Evolutionary conservation across 257 asterid species (phyloP).

Genomic region (Nicotiana attenuata): DNA sequence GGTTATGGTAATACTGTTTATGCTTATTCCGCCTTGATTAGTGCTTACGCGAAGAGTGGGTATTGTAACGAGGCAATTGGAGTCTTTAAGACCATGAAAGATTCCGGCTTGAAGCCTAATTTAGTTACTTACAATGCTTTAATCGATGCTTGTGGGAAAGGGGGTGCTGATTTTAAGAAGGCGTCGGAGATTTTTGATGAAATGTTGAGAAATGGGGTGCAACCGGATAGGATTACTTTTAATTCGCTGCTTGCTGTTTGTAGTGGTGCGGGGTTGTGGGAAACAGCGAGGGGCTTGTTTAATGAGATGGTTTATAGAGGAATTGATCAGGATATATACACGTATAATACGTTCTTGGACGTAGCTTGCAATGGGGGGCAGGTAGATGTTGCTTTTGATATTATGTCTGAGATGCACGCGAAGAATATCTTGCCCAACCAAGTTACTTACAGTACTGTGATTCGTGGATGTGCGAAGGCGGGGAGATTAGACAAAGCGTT

Average conservation of each 20-base stretch:
- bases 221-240: conserved; percentile 86
- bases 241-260: conserved; percentile 92
- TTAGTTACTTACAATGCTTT: conserved; percentile 80
- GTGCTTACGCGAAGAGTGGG: conserved; percentile 96
- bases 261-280: conserved; percentile 91
- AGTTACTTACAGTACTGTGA: conserved; percentile 84
- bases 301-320: conserved; percentile 71
- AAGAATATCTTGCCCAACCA: conserved; percentile 71
- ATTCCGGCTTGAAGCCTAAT: conserved; percentile 78
- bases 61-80: conserved; percentile 62
- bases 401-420: conserved; percentile 68
- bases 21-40: conserved; percentile 74
- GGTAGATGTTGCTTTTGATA: conserved; percentile 68
- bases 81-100: conserved; percentile 70
- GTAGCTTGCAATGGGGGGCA: conserved; percentile 85
- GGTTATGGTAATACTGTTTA: conserved; percentile 90
- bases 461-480: conserved; percentile 87
- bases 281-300: conserved; percentile 55
- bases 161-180: conserved; percentile 85
- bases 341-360: conserved; percentile 80
- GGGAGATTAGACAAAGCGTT: conserved; percentile 68
- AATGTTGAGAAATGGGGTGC: conserved; percentile 65
- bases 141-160: conserved; percentile 94
- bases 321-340: conserved; percentile 79
- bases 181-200: conserved; percentile 70